Evolutionary conservation across 139 green algal species (phyloP), one percentile per base, ranked within the genome.

Genomic region (Pleodorina starrii): DNA sequence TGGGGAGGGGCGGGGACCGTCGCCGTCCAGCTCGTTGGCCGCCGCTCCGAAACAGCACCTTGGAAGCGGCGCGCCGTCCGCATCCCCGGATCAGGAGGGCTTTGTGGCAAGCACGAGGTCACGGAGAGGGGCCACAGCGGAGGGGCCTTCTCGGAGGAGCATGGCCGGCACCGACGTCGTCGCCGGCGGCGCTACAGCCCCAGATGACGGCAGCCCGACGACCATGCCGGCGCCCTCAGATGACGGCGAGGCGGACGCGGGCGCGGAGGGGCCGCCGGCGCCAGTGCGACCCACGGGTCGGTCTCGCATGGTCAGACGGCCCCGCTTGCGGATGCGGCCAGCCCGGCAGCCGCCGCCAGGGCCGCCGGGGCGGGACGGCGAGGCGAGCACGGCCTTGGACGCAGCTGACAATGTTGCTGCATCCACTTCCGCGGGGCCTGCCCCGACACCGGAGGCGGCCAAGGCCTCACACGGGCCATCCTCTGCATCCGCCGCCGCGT

Each of bases 241-340:
- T 59, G 72, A 59, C 6, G 72, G 74, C 21, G 5, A 9, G 54
- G 54, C 54, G 9, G 54, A 25, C 29, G 54, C 25, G 54, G 46
- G 44, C 44, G n/a, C 46, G 29, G 74, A 40, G 27, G 48, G 35
- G 0, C 0, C 27, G 74, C 27, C 11, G 44, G 44, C 25, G 43
- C 44, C 46, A 16, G 5, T 48, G 48, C 76, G 48, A 19, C n/a
- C 50, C 35, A 32, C 10, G 32, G 32, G 48, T 50, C 76, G 48
- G 35, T 69, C 76, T 19, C 76, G 76, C 11, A 84, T 84, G 76
- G 76, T 84, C 16, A 16, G 48, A 3, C 76, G 76, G 36, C 76
- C 76, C 40, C 76, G 76, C n/a, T 19, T 16, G 12, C 44, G 35
- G 7, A 27, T 44, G 27, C 72, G 21, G 72, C 72, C 40, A 46